Evolutionary conservation across 306 rosid species (phyloP).

Genomic region (Cicer judaicum): DNA sequence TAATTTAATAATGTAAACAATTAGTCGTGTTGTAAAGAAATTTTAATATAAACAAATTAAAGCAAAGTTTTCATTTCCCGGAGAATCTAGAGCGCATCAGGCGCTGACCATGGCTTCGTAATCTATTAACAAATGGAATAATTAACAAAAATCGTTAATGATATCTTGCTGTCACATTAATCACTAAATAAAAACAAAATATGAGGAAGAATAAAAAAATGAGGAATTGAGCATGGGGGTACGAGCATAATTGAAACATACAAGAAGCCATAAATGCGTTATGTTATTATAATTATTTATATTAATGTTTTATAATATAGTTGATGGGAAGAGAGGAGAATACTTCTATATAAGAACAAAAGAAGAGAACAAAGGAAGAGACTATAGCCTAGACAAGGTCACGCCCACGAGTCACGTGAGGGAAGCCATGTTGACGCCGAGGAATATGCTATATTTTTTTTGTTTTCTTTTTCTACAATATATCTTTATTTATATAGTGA

Average conservation of each 20-base stretch:
- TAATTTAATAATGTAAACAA: constrained; percentile 33
- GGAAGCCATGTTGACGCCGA: constrained; percentile 72
- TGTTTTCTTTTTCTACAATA: too few relatives aligned
- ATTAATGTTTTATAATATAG: background rate
- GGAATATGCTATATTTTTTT: constrained; percentile 49
- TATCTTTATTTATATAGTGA: too few relatives aligned
- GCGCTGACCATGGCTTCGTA: constrained; percentile 96
- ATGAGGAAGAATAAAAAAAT: constrained; percentile 26
- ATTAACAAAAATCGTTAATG: constrained; percentile 34
- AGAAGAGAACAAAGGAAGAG: constrained; percentile 52
- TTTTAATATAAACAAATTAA: constrained; percentile 33
- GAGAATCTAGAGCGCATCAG: constrained; percentile 99
- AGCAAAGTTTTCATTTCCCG: constrained; percentile 64
- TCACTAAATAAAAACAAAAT: constrained; percentile 30
- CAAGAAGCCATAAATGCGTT: constrained; percentile 46
- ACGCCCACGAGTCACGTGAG: constrained; percentile 84
- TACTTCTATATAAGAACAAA: constrained; percentile 35
- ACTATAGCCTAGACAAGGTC: constrained; percentile 57
- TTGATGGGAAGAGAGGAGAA: constrained; percentile 4
- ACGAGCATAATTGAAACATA: constrained; percentile 51
- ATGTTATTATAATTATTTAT: constrained; percentile 8
- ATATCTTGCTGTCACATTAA: constrained; percentile 58
- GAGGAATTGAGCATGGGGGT: constrained; percentile 47
- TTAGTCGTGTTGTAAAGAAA: background rate
- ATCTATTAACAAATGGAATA: constrained; percentile 62